Evolutionary conservation across 495 filamentous ascomycete genomes (phyloP).

Genomic region (Hypoxylon lienhwacheense): DNA sequence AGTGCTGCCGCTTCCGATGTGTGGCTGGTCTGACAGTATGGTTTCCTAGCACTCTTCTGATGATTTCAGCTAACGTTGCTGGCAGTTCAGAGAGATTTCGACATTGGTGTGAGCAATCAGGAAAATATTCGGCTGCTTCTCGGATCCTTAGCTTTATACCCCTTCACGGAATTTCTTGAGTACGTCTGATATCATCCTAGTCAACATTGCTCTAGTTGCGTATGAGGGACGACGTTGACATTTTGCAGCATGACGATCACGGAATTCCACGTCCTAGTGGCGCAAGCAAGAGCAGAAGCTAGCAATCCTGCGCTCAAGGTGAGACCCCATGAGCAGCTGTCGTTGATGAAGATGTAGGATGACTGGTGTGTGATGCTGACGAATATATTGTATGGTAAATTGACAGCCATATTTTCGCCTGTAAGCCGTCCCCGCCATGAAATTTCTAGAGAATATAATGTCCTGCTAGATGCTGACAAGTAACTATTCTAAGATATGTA

Average conservation of each 20-base stretch:
- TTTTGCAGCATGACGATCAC: slow-evolving; percentile 64
- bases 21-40: slow-evolving; percentile 73
- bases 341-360: slow-evolving; percentile 5
- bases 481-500: slow-evolving; percentile 51
- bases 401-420: slow-evolving; percentile 71
- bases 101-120: slow-evolving; percentile 63
- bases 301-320: slow-evolving; percentile 65
- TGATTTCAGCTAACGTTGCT: slow-evolving; percentile 10
- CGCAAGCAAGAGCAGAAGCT: slow-evolving; percentile 67
- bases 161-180: slow-evolving; percentile 53
- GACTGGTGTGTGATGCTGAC: slow-evolving; percentile 24
- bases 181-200: slow-evolving; percentile 26
- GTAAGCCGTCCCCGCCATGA: slow-evolving; percentile 51
- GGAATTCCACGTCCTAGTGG: slow-evolving; percentile 65
- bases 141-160: slow-evolving; percentile 64
- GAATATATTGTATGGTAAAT: slow-evolving; percentile 12
- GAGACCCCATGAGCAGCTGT: slow-evolving; percentile 25
- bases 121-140: slow-evolving; percentile 64
- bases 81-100: slow-evolving; percentile 61
- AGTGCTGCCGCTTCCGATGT: slow-evolving; percentile 72
- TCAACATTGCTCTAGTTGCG: slow-evolving; percentile 17
- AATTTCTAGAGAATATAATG: neutral
- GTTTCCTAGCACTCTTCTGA: neutral
- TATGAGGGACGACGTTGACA: slow-evolving; percentile 20
- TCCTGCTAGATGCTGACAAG: slow-evolving; percentile 12